phyloP scores from a whole-genome alignment of 805 yeast species.

The Yarrowia alimentaria region DNA sequence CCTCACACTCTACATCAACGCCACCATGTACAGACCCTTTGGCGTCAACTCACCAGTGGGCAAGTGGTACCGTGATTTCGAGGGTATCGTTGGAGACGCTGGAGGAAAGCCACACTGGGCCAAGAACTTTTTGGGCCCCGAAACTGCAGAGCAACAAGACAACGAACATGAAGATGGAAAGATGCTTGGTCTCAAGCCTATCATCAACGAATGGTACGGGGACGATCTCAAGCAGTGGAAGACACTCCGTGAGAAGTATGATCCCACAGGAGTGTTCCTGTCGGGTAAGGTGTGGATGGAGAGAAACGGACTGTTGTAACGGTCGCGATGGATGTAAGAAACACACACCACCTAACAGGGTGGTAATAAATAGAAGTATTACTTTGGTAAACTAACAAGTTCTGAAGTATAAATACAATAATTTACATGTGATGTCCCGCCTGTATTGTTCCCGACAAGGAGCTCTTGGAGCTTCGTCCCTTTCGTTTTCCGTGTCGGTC shows the following conservation, averaged over 20 bases:
- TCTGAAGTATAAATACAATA: no score
- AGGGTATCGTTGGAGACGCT: constrained; percentile 67
- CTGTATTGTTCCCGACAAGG: constrained; percentile 8
- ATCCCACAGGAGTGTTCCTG: constrained; percentile 79
- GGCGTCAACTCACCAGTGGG: constrained; percentile 62
- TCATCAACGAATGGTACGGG: constrained; percentile 77
- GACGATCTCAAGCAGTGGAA: constrained; percentile 62
- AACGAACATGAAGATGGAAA: constrained; percentile 51
- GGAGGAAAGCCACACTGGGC: constrained; percentile 99
- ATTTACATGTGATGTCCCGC: constrained; percentile 26
- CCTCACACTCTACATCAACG: constrained; percentile 82
- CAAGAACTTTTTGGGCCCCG: constrained; percentile 77
- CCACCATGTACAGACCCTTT: constrained; percentile 96
- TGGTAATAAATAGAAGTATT: constrained; percentile 15
- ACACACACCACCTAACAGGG: background rate
- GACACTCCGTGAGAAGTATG: constrained; percentile 61
- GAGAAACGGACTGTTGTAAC: constrained; percentile 61
- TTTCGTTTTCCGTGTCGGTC: constrained; percentile 16
- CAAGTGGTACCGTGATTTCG: constrained; percentile 83
- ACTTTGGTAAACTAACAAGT: no score
- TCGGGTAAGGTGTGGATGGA: constrained; percentile 77
- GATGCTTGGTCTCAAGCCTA: constrained; percentile 75
- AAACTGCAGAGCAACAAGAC: constrained; percentile 43
- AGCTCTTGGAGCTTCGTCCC: constrained; percentile 7
- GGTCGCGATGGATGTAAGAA: background rate